A percentile compares a stretch with the other conserved stretches of the same genome.
Evolutionary conservation across 2,329 filamentous ascomycete species (phyloP).

Genomic region (Elsinoe perseae): DNA sequence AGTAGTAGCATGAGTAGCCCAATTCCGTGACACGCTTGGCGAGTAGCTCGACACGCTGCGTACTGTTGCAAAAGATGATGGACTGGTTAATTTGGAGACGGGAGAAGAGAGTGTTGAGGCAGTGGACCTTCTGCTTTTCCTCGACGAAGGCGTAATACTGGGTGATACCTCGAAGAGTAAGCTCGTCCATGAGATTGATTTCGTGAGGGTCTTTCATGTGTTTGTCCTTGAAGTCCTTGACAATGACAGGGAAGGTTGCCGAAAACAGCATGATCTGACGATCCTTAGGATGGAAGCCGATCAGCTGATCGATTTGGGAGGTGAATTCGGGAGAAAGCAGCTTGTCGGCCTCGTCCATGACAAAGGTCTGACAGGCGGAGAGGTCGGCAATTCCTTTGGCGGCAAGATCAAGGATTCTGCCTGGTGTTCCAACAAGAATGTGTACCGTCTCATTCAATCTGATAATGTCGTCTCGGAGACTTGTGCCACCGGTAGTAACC

Average conservation of each 20-base stretch:
- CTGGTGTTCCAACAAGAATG: constrained; percentile 94
- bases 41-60: constrained; percentile 91
- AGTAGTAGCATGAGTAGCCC: constrained; percentile 99
- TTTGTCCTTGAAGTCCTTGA: constrained; percentile 96
- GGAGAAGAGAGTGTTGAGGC: constrained; percentile 95
- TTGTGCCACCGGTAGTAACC: constrained; percentile 96
- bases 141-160: constrained; percentile 99
- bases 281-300: constrained; percentile 93
- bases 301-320: constrained; percentile 89
- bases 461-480: constrained; percentile 91
- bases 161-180: constrained; percentile 94
- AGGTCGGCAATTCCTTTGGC: constrained; percentile 95
- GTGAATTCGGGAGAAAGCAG: constrained; percentile 95
- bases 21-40: constrained; percentile 99
- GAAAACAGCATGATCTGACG: constrained; percentile 99
- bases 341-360: constrained; percentile 99
- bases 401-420: constrained; percentile 89
- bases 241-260: constrained; percentile 92
- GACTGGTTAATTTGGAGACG: constrained; percentile 99
- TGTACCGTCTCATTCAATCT: constrained; percentile 90
- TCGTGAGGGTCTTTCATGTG: constrained; percentile 96
- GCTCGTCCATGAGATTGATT: constrained; percentile 99
- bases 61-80: constrained; percentile 99
- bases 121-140: constrained; percentile 99
- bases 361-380: constrained; percentile 92